phyloP scores from a whole-genome alignment of 1,139 yeast species.

The Yamadazyma diddensiae region DNA sequence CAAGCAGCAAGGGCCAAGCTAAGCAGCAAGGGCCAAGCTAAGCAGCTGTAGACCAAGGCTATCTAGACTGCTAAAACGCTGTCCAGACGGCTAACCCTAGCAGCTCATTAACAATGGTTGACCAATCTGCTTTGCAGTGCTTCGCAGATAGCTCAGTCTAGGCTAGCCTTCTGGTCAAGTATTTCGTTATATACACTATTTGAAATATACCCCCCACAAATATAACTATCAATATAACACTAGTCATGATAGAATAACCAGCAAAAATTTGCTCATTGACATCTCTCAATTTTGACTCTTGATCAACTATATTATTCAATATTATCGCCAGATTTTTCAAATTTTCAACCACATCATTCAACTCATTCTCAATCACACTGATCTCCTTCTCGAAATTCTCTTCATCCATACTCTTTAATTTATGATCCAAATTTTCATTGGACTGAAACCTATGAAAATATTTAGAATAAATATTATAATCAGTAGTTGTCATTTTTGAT shows the following conservation, averaged over 20 bases:
- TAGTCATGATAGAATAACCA: constrained; percentile 29
- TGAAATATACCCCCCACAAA: constrained; percentile 30
- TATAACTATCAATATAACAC: constrained; percentile 26
- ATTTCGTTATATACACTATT: constrained; percentile 26
- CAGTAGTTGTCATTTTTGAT: constrained; percentile 30
- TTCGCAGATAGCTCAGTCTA: constrained; percentile 9
- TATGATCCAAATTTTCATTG: constrained; percentile 10
- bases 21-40: too few species aligned
- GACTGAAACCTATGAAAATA: constrained; percentile 27
- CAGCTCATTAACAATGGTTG: too few species aligned
- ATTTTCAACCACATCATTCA: constrained; percentile 29
- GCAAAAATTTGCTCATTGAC: constrained; percentile 39
- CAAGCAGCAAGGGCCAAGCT: too few species aligned
- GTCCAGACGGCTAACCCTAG: too few species aligned
- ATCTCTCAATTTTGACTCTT: constrained; percentile 36
- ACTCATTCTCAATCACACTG: constrained; percentile 26
- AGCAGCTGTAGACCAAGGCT: too few species aligned
- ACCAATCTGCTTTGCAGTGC: too few species aligned
- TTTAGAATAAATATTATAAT: constrained; percentile 35
- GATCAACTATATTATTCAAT: constrained; percentile 28
- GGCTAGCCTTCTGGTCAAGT: constrained; percentile 26
- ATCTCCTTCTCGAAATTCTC: constrained; percentile 33
- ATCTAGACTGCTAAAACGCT: too few species aligned
- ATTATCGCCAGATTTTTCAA: constrained; percentile 27
- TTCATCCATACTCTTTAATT: constrained; percentile 22